Evolutionary conservation across 805 yeast genomes (phyloP), one percentile per base, ranked within the genome.

Genomic region (Starmerella bombi): DNA sequence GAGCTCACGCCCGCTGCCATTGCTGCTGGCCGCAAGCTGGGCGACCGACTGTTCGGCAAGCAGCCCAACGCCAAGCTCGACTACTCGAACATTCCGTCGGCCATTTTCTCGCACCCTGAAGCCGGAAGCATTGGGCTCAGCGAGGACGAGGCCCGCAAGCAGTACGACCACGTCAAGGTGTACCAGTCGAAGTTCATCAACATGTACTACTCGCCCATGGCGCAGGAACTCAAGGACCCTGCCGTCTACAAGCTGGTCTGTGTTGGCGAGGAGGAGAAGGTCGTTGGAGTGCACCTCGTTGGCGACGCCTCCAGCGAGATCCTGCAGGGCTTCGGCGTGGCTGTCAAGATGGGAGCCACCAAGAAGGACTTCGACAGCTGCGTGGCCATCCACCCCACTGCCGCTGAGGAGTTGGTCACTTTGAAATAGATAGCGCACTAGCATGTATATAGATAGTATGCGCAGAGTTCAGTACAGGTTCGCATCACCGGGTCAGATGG

Each of bases 1-100:
- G 97, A 91, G 66, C 72, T 91, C 54, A 91, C 99, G 2, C 99
- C 99, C 7, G 96, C 85, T 33, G 98, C 98, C 29, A 91, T 91
- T 65, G 96, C 98, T 28, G 86, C 98, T 8, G 99, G 99, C 46
- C 78, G 99, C 63, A 82, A 75, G 60, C 71, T 91, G 51, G 74
- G 96, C 22, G 86, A 88, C 66, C 74, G 99, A 59, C 65, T 91
- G 45, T 91, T 88, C 59, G 95, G 95, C 18, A 79, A 86, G 41
- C 74, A 70, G 47, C 73, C 72, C 48, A 60, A 74, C 35, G 46
- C 50, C 15, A 84, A 86, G 58, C 83, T 82, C 60, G 95, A 85
- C 59, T 91, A 78, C 62, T 63, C 59, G 22, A 81, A 86, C 57
- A 75, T 91, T 37, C 98, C 99, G 32, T 80, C 94, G 33, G 99